Percentiles rank a stretch among this genome's conserved stretches.
phyloP scores from a whole-genome alignment of 495 filamentous ascomycete genomes.

The Neurospora sp. region DNA sequence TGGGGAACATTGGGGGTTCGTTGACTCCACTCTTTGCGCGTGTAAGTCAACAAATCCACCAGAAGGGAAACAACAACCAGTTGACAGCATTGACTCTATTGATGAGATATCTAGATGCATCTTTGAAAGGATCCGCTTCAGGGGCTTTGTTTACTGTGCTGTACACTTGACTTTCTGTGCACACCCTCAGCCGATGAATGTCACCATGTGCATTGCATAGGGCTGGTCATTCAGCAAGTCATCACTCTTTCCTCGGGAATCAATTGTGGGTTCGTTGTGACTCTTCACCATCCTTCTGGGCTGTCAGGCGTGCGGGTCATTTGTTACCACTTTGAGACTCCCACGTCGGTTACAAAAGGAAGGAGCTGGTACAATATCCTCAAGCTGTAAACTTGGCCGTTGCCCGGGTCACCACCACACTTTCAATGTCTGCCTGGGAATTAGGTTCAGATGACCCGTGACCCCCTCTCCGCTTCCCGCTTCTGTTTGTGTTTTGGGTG shows the following conservation, averaged over 20 bases:
- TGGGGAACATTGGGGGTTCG: background rate
- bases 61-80: background rate
- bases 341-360: background rate
- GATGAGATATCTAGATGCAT: background rate
- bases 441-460: background rate
- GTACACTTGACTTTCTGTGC: background rate
- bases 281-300: background rate
- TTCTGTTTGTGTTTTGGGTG: background rate
- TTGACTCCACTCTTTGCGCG: background rate
- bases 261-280: conserved; percentile 6
- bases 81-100: background rate
- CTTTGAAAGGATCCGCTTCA: background rate
- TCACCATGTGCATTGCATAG: conserved; percentile 1
- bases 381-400: background rate
- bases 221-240: conserved; percentile 8
- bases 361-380: background rate
- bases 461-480: background rate
- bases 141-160: background rate
- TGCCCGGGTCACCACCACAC: background rate
- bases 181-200: background rate
- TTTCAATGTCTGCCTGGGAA: background rate
- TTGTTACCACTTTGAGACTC: background rate
- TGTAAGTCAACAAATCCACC: background rate
- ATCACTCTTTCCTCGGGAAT: background rate
- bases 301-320: conserved; percentile 2